phyloP scores from a whole-genome alignment of 495 filamentous ascomycete genomes.

The Lophium mytilinum region DNA sequence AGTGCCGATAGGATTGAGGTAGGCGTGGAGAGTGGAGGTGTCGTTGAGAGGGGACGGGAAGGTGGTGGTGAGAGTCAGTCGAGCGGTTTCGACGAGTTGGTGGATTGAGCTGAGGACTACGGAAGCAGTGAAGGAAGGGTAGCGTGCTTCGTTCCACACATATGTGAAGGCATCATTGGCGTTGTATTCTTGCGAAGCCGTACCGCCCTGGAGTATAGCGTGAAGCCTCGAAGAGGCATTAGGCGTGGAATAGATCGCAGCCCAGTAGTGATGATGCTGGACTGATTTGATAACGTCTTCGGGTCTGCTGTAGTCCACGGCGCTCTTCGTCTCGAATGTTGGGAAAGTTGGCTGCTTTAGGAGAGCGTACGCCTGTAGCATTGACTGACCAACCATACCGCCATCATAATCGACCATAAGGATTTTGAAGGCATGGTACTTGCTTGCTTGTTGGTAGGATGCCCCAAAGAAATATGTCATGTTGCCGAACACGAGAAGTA shows the following conservation, averaged over 20 bases:
- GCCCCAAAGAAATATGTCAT: background rate
- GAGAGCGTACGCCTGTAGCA: background rate
- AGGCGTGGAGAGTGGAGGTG: slow-evolving; percentile 33
- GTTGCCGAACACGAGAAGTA: too few relatives aligned
- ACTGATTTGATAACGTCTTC: background rate
- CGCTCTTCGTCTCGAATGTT: background rate
- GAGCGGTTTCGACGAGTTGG: slow-evolving; percentile 1
- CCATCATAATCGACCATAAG: slow-evolving; percentile 47
- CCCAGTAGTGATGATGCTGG: background rate
- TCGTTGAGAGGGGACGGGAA: too few relatives aligned
- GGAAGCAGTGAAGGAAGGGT: slow-evolving; percentile 38
- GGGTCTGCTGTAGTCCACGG: background rate
- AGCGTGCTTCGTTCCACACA: slow-evolving; percentile 47
- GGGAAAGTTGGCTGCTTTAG: background rate
- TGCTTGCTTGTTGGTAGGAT: slow-evolving; percentile 31
- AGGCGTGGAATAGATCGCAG: background rate
- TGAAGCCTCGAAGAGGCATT: background rate
- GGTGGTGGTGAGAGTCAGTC: background rate
- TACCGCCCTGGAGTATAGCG: slow-evolving; percentile 2
- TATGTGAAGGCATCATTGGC: slow-evolving; percentile 34
- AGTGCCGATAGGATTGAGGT: slow-evolving; percentile 39
- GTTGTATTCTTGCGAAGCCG: slow-evolving; percentile 33
- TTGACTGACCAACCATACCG: slow-evolving; percentile 34
- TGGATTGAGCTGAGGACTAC: slow-evolving; percentile 31
- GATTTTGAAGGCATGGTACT: slow-evolving; percentile 21